These are phyloP conservation scores for Stagonosporopsis cucurbitacearum DNA, from an alignment of 2,329 filamentous ascomycete species.

Conservation along the genomic window DNA sequence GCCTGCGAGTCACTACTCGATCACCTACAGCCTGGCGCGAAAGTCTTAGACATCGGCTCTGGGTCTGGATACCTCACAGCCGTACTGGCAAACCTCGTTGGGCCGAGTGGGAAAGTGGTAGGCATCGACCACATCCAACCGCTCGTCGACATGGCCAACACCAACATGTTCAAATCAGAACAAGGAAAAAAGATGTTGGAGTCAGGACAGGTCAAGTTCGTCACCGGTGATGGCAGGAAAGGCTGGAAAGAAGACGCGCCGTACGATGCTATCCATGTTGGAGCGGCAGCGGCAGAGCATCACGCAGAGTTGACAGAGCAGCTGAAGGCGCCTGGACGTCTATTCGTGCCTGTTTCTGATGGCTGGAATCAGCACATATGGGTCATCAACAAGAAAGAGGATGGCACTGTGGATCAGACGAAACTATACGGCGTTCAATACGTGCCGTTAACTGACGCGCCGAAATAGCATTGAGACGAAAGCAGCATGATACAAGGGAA, in stretches of 20 bases:
- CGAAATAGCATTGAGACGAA: slow-evolving; percentile 33
- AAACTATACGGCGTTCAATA: slow-evolving; percentile 75
- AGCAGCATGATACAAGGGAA: not conserved
- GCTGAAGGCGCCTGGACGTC: slow-evolving; percentile 76
- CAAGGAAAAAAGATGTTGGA: slow-evolving; percentile 64
- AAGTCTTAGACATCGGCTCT: slow-evolving; percentile 57
- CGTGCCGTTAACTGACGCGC: slow-evolving; percentile 77
- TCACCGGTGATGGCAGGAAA: slow-evolving; percentile 69
- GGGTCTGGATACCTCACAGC: slow-evolving; percentile 79
- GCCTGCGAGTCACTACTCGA: slow-evolving; percentile 69
- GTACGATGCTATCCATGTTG: slow-evolving; percentile 96
- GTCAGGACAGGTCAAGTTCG: slow-evolving; percentile 70
- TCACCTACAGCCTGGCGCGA: slow-evolving; percentile 59
- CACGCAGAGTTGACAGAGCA: slow-evolving; percentile 78
- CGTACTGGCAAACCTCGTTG: slow-evolving; percentile 80
- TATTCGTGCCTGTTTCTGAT: slow-evolving; percentile 78
- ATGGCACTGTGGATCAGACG: slow-evolving; percentile 62
- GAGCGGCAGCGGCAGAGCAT: slow-evolving; percentile 78
- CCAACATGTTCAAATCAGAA: slow-evolving; percentile 54
- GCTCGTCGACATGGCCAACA: slow-evolving; percentile 50
- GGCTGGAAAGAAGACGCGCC: slow-evolving; percentile 57
- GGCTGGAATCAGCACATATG: slow-evolving; percentile 69
- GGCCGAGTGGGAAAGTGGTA: slow-evolving; percentile 53
- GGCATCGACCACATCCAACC: slow-evolving; percentile 59
- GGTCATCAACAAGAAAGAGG: slow-evolving; percentile 73